Conservation (phyloP, 371 early-diverging fungal species). For the Chytridium lagenaria region DNA sequence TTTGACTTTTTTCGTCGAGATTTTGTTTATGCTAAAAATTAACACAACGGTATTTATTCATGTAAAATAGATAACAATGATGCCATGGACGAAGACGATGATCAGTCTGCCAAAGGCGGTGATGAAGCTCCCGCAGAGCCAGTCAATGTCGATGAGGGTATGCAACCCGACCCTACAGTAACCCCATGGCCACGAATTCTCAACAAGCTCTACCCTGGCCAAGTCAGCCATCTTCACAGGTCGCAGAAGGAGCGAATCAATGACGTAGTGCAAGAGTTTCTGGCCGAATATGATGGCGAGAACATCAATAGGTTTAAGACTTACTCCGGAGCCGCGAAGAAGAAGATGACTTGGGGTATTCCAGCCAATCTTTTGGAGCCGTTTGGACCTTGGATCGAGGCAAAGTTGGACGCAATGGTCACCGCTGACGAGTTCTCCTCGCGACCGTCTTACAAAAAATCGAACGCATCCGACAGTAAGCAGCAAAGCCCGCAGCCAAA, state of each 20-base stretch:
- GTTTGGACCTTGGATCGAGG: background rate
- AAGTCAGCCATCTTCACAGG: background rate
- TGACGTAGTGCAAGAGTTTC: background rate
- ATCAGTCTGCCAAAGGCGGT: background rate
- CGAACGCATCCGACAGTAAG: background rate
- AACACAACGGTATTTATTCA: too few species aligned
- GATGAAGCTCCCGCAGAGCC: background rate
- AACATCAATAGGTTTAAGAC: too few species aligned
- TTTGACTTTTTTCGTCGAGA: too few species aligned
- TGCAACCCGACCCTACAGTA: background rate
- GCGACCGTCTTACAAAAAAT: background rate
- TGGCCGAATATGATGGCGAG: background rate
- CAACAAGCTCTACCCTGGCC: background rate
- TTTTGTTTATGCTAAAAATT: too few species aligned
- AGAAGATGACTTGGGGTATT: background rate
- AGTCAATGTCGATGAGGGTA: background rate
- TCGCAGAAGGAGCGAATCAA: background rate
- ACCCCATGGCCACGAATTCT: background rate
- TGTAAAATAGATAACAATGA: background rate
- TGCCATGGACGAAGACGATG: background rate
- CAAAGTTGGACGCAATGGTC: background rate
- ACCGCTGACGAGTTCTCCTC: background rate
- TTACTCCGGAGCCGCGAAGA: background rate
- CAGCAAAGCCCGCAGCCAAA: background rate
- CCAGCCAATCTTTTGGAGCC: background rate